These are phyloP conservation scores for Entomortierella beljakovae DNA, from an alignment of 192 early-diverging fungal genomes.

Conservation along the genomic window DNA sequence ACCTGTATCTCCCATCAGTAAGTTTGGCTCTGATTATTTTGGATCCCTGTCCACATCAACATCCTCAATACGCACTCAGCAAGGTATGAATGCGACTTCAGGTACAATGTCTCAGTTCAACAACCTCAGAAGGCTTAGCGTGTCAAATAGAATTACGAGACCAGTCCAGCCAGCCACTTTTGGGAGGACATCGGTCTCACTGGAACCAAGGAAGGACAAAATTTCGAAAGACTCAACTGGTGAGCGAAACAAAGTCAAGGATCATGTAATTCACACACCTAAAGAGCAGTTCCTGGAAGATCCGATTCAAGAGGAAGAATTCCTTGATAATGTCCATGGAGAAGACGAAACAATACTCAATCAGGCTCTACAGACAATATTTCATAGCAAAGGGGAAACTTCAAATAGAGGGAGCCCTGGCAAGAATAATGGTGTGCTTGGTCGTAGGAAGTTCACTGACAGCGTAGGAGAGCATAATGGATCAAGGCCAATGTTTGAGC, in stretches of 20 bases:
- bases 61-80: neutral
- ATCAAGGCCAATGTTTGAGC: neutral
- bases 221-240: neutral
- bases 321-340: neutral
- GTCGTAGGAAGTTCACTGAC: neutral
- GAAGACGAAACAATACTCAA: conserved; percentile 43
- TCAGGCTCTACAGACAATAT: conserved; percentile 28
- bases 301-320: conserved; percentile 4
- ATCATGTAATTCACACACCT: neutral
- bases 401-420: neutral
- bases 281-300: conserved; percentile 10
- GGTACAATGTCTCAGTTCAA: neutral
- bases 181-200: neutral
- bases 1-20: conserved; percentile 35
- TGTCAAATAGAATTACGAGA: neutral
- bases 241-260: neutral
- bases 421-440: neutral
- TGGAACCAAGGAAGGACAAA: neutral
- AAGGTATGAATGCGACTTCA: neutral
- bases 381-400: conserved; percentile 2
- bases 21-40: neutral
- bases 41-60: neutral
- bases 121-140: neutral
- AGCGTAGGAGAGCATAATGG: neutral
- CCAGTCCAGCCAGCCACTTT: neutral